Evolutionary conservation across 805 yeast species (phyloP), one percentile per base, ranked within the genome.

Genomic region (Myxozyma nipponensis): DNA sequence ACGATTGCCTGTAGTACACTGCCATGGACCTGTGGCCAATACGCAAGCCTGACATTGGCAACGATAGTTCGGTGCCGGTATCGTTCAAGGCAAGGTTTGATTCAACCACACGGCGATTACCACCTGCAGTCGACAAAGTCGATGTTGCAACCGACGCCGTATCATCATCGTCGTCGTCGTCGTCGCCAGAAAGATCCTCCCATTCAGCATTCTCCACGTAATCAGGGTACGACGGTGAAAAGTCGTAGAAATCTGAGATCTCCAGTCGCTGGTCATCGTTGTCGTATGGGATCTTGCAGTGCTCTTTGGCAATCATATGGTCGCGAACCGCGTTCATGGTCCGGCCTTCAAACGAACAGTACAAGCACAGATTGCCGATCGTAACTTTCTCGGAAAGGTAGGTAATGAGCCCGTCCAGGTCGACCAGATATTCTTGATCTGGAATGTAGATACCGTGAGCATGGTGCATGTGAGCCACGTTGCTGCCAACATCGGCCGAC

Each of bases 201-300:
- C 72, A 64, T 21, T 63, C 68, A 13, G 62, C 70, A 2, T 57
- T 69, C 21, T 58, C 70, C 19, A 50, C 67, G 0, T 47, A 60
- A 2, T 63, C 69, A 15, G 67, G 74, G 61, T 81, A 82, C 1
- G 89, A 73, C 0, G 86, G 75, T 2, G 83, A 72, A 69, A 87
- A 90, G 65, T 91, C 96, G 65, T 93, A 93, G 63, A 84, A 93
- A 37, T 81, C 83, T 0, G 89, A 77, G 39, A 91, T 75, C 62
- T 83, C 84, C 42, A 81, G 76, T 63, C 82, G 81, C 62, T 93
- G 95, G 50, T 83, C 83, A 47, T 80, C 83, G 0, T 80, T 69
- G 62, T 93, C 98, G 68, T 85, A 93, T 0, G 98, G 97, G 53
- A 93, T 76, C 63, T 81, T 78, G 71, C 91, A 84, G 67, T 93